Conservation (phyloP, 495 filamentous ascomycete genomes). For the Neurospora sp. region DNA sequence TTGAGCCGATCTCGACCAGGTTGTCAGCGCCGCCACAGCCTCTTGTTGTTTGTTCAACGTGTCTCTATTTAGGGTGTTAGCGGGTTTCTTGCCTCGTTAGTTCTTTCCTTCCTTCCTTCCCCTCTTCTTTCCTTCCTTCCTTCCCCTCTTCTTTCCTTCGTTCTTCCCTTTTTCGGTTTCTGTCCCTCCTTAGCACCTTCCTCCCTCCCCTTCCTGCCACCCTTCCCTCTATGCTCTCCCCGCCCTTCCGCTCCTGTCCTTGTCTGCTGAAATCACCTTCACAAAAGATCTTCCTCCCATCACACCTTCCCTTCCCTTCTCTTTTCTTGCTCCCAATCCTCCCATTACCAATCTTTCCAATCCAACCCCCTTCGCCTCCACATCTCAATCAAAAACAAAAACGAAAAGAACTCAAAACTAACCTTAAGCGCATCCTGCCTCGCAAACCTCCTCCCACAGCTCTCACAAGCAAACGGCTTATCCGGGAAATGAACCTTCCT, state of each 20-base stretch:
- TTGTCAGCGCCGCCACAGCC: neutral
- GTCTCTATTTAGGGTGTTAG: neutral
- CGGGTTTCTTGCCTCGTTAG: neutral
- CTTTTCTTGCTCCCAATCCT: neutral
- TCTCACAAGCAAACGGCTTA: neutral
- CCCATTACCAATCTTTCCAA: no score
- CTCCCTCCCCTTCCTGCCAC: neutral
- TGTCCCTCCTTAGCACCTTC: no score
- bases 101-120: neutral
- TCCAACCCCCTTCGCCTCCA: neutral
- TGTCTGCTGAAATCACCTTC: neutral
- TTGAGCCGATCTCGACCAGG: neutral
- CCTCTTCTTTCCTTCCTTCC: neutral
- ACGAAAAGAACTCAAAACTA: neutral
- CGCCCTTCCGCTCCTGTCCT: neutral
- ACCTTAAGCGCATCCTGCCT: neutral
- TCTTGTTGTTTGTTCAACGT: neutral
- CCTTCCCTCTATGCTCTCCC: neutral
- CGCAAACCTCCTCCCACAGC: neutral
- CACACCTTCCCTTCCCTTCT: neutral
- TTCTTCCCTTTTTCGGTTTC: neutral
- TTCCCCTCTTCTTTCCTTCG: neutral
- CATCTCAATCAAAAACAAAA: neutral
- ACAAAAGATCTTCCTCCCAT: neutral
- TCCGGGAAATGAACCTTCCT: neutral